Conservation (phyloP, 495 filamentous ascomycete genomes). For the Cenococcum geophilum region DNA sequence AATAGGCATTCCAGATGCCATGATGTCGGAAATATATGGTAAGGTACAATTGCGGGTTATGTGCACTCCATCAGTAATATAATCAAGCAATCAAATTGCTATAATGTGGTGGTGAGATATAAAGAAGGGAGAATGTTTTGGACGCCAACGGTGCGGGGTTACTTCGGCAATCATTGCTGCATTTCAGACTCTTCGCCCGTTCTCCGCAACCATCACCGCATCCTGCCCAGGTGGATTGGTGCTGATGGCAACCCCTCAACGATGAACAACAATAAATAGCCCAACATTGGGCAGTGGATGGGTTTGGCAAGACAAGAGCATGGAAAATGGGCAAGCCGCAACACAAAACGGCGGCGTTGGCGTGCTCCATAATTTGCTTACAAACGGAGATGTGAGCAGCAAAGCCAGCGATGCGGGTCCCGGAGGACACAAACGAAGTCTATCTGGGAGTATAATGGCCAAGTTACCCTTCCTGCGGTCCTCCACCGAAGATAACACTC, state of each 20-base stretch:
- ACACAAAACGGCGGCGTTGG: constrained; percentile 16
- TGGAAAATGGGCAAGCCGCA: constrained; percentile 31
- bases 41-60: constrained; percentile 6
- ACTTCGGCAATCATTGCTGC: background rate
- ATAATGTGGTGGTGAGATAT: background rate
- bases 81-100: constrained; percentile 3
- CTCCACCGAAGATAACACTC: constrained; percentile 37
- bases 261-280: background rate
- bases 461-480: constrained; percentile 51
- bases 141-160: background rate
- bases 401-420: constrained; percentile 1
- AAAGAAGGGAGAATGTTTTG: background rate
- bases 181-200: background rate
- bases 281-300: constrained; percentile 8
- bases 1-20: constrained; percentile 57
- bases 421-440: constrained; percentile 53
- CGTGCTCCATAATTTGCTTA: background rate
- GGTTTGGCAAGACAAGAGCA: constrained; percentile 21
- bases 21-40: constrained; percentile 29
- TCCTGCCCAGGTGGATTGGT: background rate
- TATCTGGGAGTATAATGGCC: constrained; percentile 58
- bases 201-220: background rate
- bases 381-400: background rate
- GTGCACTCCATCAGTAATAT: background rate
- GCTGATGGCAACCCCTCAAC: background rate